Base-by-base conservation (phyloP, 2,329 filamentous ascomycete genomes). In the Seiridium cupressi region DNA sequence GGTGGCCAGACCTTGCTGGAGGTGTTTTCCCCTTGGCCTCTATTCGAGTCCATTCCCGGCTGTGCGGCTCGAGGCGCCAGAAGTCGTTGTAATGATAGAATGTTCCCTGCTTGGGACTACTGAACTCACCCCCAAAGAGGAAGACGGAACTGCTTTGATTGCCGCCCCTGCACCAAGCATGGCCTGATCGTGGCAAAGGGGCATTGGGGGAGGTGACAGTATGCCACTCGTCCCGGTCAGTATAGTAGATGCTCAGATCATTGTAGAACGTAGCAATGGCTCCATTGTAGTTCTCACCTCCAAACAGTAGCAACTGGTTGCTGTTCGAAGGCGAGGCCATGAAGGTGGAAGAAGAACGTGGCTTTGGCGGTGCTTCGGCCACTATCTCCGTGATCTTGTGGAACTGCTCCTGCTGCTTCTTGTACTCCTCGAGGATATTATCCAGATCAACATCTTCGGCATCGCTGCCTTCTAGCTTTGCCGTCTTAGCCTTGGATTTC, bases 21-120 rank as follows among this genome's bases (percentile, higher is more conserved):
- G 94, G 94, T 42, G 84, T 84, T 74, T 91, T 91, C 61, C 91
- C 91, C 78, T 85, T 86, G 68, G 82, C 83, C 74, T 99, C 95
- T 40, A 99, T 81, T 62, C 93, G 90, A 60, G 87, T 91, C 95
- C 95, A 99, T 78, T 99, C 95, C 68, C 93, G 84, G 6, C 86
- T 88, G 7, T 83, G 84, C 0, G 94, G 90, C 71, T 98, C 93
- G 48, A 98, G 84, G 55, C 90, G 84, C 94, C 95, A 99, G 74
- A 99, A 98, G 77, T 98, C 95, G 70, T 96, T 97, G 79, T 99
- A 99, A 76, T 99, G 95, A 74, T 99, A 97, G 71, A 99, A 99
- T 0, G 94, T 98, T 3, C 95, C 95, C 76, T 98, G 95, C 73
- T 97, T 98, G 2, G 95, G 95, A 60, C 68, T 70, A 60, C 91